Base-by-base conservation (phyloP, 768 basidiomycete species). In the Gyrodon lividus region DNA sequence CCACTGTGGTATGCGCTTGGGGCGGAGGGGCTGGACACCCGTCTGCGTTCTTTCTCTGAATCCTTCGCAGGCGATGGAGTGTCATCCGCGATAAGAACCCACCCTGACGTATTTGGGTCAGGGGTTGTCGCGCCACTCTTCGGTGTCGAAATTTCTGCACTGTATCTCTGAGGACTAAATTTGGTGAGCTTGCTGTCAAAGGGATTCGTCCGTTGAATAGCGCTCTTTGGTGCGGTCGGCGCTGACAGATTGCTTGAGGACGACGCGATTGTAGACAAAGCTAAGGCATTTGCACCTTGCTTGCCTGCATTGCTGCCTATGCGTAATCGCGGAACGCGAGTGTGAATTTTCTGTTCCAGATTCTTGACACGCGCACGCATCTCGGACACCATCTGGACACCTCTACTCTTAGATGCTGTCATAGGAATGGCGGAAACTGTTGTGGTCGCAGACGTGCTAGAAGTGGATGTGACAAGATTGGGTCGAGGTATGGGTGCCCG, bases 61-160 rank as follows among this genome's bases (percentile, higher is more conserved):
- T 78, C 74, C 65, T 82, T 86, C 26, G 73, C 74, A 19, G 86
- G 87, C 14, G 83, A 84, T 20, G 89, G 86, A 2, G 86, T 85
- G 62, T 91, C 90, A 57, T 92, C 90, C 89, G 91, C 90, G 44
- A 92, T 89, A 33, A 92, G 79, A 37, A 92, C 89, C 89, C 89
- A 92, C 48, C 89, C 89, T 33, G 88, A 81, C 10, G 84, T 72
- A 59, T 89, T 87, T 19, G 77, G 80, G 28, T 68, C 72, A 39
- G 77, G 73, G 35, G 74, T 79, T 48, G 63, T 70, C 14, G 58
- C 56, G 30, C 63, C 65, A 23, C 67, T 60, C 59, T 75, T 79
- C 51, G 66, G 71, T 6, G 70, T 66, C 38, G 73, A 74, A 55
- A 67, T 72, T 40, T 81, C 79, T 42, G 68, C 70, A 53, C 77